Evolutionary conservation across 176 grass and related monocot genomes (phyloP), one percentile per base, ranked within the genome.

Genomic region (Echinochloa phyllopogon): DNA sequence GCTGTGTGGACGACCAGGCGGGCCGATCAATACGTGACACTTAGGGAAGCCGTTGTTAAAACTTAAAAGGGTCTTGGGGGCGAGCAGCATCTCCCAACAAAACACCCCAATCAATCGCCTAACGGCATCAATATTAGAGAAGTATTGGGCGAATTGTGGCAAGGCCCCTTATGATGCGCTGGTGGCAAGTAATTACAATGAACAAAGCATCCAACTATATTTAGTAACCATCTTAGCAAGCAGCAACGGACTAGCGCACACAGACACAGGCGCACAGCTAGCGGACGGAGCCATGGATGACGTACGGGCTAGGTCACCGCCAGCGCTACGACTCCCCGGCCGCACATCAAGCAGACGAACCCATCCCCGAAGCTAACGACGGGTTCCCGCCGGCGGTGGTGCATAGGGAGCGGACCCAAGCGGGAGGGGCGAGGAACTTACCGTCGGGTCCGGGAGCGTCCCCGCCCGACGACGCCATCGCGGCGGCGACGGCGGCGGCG

Each of bases 401-500:
- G 20, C 33, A 53, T 5, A 40, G 20, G 16, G 61, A 64, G 18
- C 61, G 29, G 2, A 33, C 29, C 29, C 1, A 29, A 39, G 52
- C 5, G 53, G 2, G 53, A 2, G 15, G 20, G 76, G 61, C 13
- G 38, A 27, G 48, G 71, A 47, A 48, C 79, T 81, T 69, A 81
- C 79, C 65, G 51, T 21, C 13, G 49, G 21, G 65, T 3, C 23
- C 65, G 36, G 49, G 49, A 13, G 65, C 47, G 49, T 69, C 49
- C 48, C 64, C 49, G 64, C 49, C 49, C 49, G 79, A 27, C 21
- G 72, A 29, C 72, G 47, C 64, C 78, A 81, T 69, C 64, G 8
- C 36, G 21, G 33, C 45, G 47, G 47, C 36, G 45, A 27, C 29
- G 29, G 74, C n/a, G 53, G 55, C 57, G 27, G 61, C 11, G 72